A percentile compares a stretch with the other conserved stretches of the same genome.
These are phyloP conservation scores for Hirschioporus abietinus DNA, from an alignment of 768 basidiomycete species.

Conservation along the genomic window DNA sequence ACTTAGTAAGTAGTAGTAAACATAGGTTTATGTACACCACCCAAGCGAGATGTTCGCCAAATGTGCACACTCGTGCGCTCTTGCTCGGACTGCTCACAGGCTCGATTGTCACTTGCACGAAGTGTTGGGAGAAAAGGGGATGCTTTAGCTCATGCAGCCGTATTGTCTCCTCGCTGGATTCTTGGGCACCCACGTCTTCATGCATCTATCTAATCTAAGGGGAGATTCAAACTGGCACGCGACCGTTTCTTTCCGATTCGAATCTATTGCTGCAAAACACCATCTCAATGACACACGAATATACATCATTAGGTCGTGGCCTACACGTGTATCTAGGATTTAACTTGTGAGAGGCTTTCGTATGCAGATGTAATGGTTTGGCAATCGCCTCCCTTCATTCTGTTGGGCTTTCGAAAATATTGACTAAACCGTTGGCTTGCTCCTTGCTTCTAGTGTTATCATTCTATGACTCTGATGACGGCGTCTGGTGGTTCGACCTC, in stretches of 20 bases:
- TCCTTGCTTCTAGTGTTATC: constrained; percentile 4
- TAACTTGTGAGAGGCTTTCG: not conserved
- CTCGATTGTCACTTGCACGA: no score
- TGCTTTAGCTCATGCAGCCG: no score
- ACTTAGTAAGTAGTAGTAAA: no score
- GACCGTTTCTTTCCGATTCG: not conserved
- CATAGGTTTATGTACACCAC: no score
- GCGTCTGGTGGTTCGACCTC: constrained; percentile 11
- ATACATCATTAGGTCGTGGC: no score
- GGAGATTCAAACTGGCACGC: not conserved
- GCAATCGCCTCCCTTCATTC: not conserved
- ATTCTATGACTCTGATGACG: constrained; percentile 11
- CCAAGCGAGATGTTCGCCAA: no score
- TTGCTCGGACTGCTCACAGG: no score
- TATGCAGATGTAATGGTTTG: not conserved
- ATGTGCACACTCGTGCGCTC: no score
- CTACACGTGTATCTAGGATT: not conserved
- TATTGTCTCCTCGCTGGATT: no score
- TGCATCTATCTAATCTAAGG: not conserved
- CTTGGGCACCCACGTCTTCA: not conserved
- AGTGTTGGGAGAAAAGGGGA: no score
- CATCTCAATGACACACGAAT: no score
- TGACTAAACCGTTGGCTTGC: constrained; percentile 1
- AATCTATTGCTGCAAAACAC: no score
- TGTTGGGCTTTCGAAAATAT: not conserved